A percentile compares a stretch with the other conserved stretches of the same genome.
These are phyloP conservation scores for Prinsepia uniflora DNA, from an alignment of 306 rosid species.

Conservation along the genomic window DNA sequence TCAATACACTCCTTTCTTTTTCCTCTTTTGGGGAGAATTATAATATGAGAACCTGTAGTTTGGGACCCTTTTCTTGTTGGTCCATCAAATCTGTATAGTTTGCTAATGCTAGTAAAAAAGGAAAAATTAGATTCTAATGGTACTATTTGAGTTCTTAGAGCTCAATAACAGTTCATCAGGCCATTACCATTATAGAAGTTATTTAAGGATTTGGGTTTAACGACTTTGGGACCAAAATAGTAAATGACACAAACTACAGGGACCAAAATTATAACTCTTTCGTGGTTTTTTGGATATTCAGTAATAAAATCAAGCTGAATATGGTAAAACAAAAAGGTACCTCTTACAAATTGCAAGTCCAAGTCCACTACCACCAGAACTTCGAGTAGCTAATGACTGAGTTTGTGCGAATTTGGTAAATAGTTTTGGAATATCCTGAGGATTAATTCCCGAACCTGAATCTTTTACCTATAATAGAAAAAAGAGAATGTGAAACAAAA, in stretches of 20 bases:
- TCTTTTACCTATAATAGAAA: conserved; percentile 64
- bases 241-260: background rate
- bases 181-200: background rate
- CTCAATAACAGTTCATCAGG: background rate
- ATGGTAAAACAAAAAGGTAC: conserved; percentile 36
- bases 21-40: background rate
- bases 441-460: conserved; percentile 78
- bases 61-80: background rate
- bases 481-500: background rate
- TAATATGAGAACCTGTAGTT: background rate
- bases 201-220: background rate
- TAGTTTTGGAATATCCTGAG: conserved; percentile 78
- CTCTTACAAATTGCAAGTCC: conserved; percentile 93
- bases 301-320: conserved; percentile 15
- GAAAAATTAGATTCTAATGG: background rate
- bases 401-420: conserved; percentile 84
- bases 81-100: background rate
- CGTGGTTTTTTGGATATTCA: background rate
- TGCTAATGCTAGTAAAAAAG: background rate
- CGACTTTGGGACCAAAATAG: background rate
- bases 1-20: conserved; percentile 2
- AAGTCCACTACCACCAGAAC: conserved; percentile 73
- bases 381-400: conserved; percentile 60
- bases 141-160: background rate
- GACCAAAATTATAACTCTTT: background rate